phyloP scores from a whole-genome alignment of 257 asterid genomes.

The Plantago ovata region DNA sequence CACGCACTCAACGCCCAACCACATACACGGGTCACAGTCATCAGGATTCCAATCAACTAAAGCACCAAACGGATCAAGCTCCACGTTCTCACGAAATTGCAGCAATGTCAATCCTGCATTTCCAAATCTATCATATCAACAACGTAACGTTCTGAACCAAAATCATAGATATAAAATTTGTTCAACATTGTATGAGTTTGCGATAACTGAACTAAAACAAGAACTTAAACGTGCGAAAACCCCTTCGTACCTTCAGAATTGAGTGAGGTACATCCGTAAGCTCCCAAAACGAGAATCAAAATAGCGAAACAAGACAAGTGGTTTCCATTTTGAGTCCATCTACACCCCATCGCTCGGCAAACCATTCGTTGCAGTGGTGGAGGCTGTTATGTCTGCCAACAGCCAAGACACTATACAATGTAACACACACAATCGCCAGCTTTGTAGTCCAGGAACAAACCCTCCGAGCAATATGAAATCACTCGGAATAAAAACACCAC shows the following conservation, averaged over 20 bases:
- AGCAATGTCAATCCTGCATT: conserved; percentile 71
- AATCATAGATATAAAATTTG: not conserved
- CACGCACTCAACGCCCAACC: conserved; percentile 74
- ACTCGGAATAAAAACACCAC: conserved; percentile 35
- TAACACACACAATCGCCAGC: conserved; percentile 61
- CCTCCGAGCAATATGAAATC: conserved; percentile 52
- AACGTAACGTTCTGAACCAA: not conserved
- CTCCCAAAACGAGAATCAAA: conserved; percentile 37
- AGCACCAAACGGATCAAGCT: conserved; percentile 59
- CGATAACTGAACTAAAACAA: not conserved
- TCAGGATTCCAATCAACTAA: conserved; percentile 63
- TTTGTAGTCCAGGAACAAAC: conserved; percentile 32
- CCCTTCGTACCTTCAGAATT: conserved; percentile 65
- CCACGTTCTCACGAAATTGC: conserved; percentile 54
- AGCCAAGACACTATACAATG: conserved; percentile 45
- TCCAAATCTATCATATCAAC: conserved; percentile 15
- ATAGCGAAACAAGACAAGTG: conserved; percentile 38
- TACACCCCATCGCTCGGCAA: conserved; percentile 58
- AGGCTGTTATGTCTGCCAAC: conserved; percentile 63
- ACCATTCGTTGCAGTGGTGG: conserved; percentile 40
- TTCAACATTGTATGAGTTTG: not conserved
- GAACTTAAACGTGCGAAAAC: not conserved
- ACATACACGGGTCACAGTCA: conserved; percentile 68
- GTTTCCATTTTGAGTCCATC: conserved; percentile 51
- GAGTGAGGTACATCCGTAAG: conserved; percentile 48